Evolutionary conservation across 1,284 basidiomycete species (phyloP).

Genomic region (Sanguinoderma infundibulare): DNA sequence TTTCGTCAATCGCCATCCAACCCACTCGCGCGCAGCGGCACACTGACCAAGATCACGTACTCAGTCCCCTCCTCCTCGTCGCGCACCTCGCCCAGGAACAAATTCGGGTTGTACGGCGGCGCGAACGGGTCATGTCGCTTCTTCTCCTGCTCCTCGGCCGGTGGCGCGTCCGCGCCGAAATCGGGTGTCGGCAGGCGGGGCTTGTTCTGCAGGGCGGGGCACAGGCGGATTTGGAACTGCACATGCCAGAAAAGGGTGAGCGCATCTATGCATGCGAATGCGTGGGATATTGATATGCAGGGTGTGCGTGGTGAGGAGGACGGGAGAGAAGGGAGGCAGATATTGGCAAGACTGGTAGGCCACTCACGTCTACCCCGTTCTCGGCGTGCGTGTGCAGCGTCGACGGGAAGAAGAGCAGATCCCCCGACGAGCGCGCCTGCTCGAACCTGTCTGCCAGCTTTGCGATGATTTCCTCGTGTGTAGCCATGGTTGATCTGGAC

Average conservation of each 20-base stretch:
- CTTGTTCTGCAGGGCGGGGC: constrained; percentile 83
- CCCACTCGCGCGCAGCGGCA: neutral
- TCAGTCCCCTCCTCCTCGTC: constrained; percentile 64
- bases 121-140: constrained; percentile 71
- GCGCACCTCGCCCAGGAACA: constrained; percentile 74
- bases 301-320: neutral
- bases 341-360: neutral
- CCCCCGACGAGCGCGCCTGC: constrained; percentile 65
- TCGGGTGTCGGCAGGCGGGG: constrained; percentile 53
- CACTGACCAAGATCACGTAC: constrained; percentile 77
- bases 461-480: constrained; percentile 59
- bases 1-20: neutral
- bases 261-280: neutral
- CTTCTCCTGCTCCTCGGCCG: constrained; percentile 34
- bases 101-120: constrained; percentile 77
- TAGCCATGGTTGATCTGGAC: constrained; percentile 15
- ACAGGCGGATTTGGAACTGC: constrained; percentile 83
- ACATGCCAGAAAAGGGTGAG: neutral
- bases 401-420: constrained; percentile 80
- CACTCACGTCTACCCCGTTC: constrained; percentile 63
- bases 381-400: constrained; percentile 64
- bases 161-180: constrained; percentile 38
- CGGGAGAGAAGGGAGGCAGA: neutral
- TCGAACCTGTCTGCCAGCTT: constrained; percentile 64
- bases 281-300: neutral